phyloP scores from a whole-genome alignment of 768 basidiomycete genomes.

The Termitomyces heimii region DNA sequence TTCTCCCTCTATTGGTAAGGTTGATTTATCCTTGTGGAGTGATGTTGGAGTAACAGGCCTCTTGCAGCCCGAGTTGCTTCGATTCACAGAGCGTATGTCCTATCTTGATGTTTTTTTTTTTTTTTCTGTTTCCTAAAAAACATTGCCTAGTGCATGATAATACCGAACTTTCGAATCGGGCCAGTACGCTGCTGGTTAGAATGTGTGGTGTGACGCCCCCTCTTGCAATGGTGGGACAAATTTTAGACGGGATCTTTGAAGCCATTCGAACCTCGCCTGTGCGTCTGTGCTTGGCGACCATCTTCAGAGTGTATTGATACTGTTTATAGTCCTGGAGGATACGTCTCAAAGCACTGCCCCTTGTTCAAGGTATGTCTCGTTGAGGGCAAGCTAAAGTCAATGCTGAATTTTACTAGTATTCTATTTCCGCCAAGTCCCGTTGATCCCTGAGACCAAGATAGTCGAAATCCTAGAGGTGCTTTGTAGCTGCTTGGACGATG shows the following conservation, averaged over 20 bases:
- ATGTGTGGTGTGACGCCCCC: constrained; percentile 87
- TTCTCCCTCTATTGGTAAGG: constrained; percentile 73
- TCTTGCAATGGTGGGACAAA: constrained; percentile 54
- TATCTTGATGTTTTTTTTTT: background rate
- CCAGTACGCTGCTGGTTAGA: constrained; percentile 67
- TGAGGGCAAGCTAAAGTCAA: no score
- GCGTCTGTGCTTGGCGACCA: constrained; percentile 15
- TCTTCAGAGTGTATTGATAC: constrained; percentile 1
- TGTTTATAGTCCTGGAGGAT: constrained; percentile 74
- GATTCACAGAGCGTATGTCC: constrained; percentile 61
- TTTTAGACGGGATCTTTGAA: constrained; percentile 68
- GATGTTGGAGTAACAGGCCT: background rate
- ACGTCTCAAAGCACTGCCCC: constrained; percentile 77
- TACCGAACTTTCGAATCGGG: constrained; percentile 59
- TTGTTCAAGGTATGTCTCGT: constrained; percentile 68
- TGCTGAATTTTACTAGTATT: constrained; percentile 42
- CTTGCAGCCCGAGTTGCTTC: constrained; percentile 63
- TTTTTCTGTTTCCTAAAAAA: background rate
- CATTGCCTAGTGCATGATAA: constrained; percentile 57
- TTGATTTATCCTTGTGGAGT: background rate
- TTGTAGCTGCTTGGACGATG: constrained; percentile 78
- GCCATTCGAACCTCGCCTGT: constrained; percentile 76
- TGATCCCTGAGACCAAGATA: constrained; percentile 70
- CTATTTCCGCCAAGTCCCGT: constrained; percentile 85
- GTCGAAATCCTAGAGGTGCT: constrained; percentile 81